Evolutionary conservation across 805 yeast species (phyloP).

Genomic region (Myxozyma neotropica): DNA sequence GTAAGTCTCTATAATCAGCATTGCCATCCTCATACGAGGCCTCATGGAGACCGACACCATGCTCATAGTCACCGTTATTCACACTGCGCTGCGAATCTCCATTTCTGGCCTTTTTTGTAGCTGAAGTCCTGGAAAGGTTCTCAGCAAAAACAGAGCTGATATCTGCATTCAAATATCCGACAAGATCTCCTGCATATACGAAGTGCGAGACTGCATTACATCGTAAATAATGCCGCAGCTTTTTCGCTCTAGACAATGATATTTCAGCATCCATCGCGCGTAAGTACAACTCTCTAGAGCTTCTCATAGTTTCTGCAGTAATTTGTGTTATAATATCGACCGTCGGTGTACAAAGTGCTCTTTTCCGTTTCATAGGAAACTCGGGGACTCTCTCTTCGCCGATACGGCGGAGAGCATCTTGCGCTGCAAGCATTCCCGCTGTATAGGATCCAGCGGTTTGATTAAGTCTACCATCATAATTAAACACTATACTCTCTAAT

Average conservation of each 20-base stretch:
- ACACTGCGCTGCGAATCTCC: too few species aligned
- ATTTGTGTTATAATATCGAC: constrained; percentile 13
- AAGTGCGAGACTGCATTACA: constrained; percentile 4
- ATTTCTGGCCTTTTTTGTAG: neutral
- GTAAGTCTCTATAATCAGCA: neutral
- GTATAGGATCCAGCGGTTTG: neutral
- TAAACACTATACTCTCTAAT: constrained; percentile 1
- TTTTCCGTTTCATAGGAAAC: neutral
- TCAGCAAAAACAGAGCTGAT: neutral
- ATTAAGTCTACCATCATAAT: neutral
- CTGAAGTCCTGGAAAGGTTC: neutral
- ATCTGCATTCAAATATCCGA: neutral
- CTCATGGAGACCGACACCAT: too few species aligned
- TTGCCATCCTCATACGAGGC: too few species aligned
- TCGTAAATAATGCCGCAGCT: neutral
- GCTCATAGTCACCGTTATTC: neutral
- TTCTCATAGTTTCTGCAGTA: neutral
- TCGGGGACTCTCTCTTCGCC: neutral
- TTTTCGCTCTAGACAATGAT: neutral
- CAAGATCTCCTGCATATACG: constrained; percentile 8
- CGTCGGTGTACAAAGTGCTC: neutral
- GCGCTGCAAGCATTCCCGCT: neutral
- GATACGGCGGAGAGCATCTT: neutral
- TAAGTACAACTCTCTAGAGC: constrained; percentile 9
- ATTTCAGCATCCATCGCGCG: constrained; percentile 9